Percentiles rank a stretch among this genome's conserved stretches.
Conservation (phyloP, 163 green algal species). For the Scenedesmus sp. region DNA sequence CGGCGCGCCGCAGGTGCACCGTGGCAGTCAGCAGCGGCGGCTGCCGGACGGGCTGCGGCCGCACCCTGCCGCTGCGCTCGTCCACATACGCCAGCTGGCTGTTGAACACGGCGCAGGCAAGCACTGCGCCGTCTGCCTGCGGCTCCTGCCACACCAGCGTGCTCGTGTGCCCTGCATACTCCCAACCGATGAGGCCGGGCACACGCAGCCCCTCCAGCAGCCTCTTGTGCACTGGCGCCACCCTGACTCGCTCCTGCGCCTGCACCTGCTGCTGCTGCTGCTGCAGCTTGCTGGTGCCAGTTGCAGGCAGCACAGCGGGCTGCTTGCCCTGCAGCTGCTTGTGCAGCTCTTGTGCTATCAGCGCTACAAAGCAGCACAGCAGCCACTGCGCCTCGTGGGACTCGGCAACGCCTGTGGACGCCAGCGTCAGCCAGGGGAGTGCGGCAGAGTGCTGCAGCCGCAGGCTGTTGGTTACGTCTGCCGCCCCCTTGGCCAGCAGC, state of each 20-base stretch:
- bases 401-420: background rate
- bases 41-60: background rate
- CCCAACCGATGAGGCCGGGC: background rate
- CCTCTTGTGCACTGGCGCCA: background rate
- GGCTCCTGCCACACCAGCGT: background rate
- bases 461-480: background rate
- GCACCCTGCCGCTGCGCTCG: background rate
- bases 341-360: background rate
- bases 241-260: background rate
- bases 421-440: background rate
- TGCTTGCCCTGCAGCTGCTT: background rate
- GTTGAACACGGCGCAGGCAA: background rate
- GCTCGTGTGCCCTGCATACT: background rate
- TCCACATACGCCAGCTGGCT: background rate
- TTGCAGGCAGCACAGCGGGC: background rate
- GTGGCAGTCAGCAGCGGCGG: background rate
- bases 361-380: background rate
- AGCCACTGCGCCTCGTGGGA: background rate
- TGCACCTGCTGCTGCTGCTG: conserved; percentile 1
- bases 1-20: background rate
- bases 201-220: background rate
- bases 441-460: background rate
- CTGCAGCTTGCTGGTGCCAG: background rate
- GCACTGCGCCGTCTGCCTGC: background rate
- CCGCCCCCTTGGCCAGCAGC: background rate